Evolutionary conservation across 805 yeast genomes (phyloP), one percentile per base, ranked within the genome.

Genomic region (Schwanniomyces pseudopolymorphus): DNA sequence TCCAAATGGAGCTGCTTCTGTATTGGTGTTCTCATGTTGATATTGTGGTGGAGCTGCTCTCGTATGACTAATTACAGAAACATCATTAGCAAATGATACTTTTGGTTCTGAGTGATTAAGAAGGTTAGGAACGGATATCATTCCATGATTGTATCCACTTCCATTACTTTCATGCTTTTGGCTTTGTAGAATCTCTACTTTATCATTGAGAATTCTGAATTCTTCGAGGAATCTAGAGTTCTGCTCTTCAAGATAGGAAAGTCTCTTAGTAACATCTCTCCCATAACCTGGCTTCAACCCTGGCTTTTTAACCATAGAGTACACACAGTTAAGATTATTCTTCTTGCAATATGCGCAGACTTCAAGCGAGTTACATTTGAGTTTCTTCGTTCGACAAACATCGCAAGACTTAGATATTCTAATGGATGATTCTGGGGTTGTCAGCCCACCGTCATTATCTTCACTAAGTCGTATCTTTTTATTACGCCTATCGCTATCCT

Each of bases 261-360:
- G 47, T 33, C 49, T 43, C 9, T 52, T 54, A 19, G 49, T 45
- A 3, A 55, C 54, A 27, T 55, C 55, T 44, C 50, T 55, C 3
- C 59, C 57, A 39, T 55, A 55, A 4, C 59, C 59, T 3, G 53
- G 27, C 16, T 48, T 50, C 13, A 55, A 40, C 8, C 59, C 59
- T 2, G 59, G 59, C 31, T 55, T 55, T 39, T 49, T 55, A 50
- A 53, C 49, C 16, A 49, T 42, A 33, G 57, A 53, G 42, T 53
- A 55, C 1, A 51, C 40, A 59, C 89, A 83, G 48, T 74, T 66
- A 5, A 76, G 81, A 26, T 80, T 82, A 1, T 87, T 84, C 55
- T 81, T 81, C 44, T 83, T 64, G 64, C 89, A 84, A 36, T 83
- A 81, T 4, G 87, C 79, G 55, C 89, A 83, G 41, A 80, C 71